Percentiles rank a stretch among this genome's conserved stretches.
phyloP scores from a whole-genome alignment of 192 early-diverging fungal genomes.

The Backusella mclennaniae region DNA sequence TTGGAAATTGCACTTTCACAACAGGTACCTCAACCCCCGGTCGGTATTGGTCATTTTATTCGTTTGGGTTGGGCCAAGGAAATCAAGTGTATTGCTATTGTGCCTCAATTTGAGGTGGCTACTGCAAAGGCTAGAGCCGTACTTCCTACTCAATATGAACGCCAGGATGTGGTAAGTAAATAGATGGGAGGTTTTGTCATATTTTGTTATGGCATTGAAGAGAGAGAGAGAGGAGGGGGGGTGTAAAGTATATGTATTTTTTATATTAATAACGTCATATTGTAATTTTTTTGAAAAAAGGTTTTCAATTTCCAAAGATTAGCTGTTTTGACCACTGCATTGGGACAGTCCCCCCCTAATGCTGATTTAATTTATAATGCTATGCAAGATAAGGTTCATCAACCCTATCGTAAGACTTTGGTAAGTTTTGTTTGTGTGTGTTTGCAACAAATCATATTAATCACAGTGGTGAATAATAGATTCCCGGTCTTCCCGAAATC shows the following conservation, averaged over 20 bases:
- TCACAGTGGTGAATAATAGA: constrained; percentile 29
- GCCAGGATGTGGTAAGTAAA: constrained; percentile 74
- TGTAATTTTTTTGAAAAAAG: constrained; percentile 5
- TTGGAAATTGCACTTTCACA: constrained; percentile 34
- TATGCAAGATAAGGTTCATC: constrained; percentile 97
- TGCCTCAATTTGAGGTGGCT: constrained; percentile 91
- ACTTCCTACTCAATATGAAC: constrained; percentile 73
- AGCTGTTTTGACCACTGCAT: constrained; percentile 84
- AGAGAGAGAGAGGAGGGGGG: not conserved
- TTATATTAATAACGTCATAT: not conserved
- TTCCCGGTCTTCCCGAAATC: constrained; percentile 89
- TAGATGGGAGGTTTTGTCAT: not conserved
- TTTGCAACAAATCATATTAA: not conserved
- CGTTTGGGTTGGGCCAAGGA: constrained; percentile 63
- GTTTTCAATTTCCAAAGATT: constrained; percentile 93
- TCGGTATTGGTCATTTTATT: constrained; percentile 68
- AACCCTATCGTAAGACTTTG: constrained; percentile 90
- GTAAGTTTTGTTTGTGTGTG: constrained; percentile 40
- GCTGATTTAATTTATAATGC: constrained; percentile 82
- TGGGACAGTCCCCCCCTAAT: constrained; percentile 70
- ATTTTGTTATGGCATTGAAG: not conserved
- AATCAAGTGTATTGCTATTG: constrained; percentile 73
- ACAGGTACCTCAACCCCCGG: constrained; percentile 49
- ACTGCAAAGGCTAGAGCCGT: constrained; percentile 90
- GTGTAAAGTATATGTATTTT: not conserved